These are phyloP conservation scores for Magnolia kwangsiensis DNA, from an alignment of 164 flowering plant species.

Conservation along the genomic window DNA sequence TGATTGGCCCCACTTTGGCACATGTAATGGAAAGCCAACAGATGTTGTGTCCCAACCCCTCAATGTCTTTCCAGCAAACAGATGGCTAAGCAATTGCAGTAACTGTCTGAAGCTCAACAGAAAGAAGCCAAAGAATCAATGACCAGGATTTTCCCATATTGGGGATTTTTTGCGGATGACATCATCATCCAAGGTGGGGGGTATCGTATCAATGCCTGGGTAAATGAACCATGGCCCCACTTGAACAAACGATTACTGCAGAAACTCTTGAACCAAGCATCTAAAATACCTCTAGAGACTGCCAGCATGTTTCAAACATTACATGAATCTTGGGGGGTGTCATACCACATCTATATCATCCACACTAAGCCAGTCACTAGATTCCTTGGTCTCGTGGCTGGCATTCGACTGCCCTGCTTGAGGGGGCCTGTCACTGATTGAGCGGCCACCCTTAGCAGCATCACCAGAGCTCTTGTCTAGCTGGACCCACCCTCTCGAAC, in stretches of 20 bases:
- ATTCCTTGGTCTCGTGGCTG: slow-evolving; percentile 40
- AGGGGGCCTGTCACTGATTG: slow-evolving; percentile 13
- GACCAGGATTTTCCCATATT: background rate
- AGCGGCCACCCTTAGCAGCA: slow-evolving; percentile 26
- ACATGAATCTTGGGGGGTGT: background rate
- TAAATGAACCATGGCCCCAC: background rate
- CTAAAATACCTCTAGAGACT: background rate
- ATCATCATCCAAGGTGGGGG: background rate
- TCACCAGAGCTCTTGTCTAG: slow-evolving; percentile 46
- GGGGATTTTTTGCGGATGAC: too few relatives aligned
- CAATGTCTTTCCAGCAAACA: background rate
- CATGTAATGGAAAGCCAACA: background rate
- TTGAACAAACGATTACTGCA: background rate
- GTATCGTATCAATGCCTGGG: background rate
- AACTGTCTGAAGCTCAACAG: background rate
- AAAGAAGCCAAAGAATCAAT: background rate
- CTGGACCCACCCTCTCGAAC: slow-evolving; percentile 72
- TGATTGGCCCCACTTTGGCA: background rate
- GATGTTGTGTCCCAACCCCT: background rate
- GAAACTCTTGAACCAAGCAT: background rate
- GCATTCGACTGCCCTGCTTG: slow-evolving; percentile 27
- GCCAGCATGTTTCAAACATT: background rate
- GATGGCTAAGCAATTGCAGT: background rate
- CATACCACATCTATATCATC: slow-evolving; percentile 57
- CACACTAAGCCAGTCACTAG: slow-evolving; percentile 74